Evolutionary conservation across 73 alveolate genomes (phyloP), one percentile per base, ranked within the genome.

Genomic region (Uronychia setigera): DNA sequence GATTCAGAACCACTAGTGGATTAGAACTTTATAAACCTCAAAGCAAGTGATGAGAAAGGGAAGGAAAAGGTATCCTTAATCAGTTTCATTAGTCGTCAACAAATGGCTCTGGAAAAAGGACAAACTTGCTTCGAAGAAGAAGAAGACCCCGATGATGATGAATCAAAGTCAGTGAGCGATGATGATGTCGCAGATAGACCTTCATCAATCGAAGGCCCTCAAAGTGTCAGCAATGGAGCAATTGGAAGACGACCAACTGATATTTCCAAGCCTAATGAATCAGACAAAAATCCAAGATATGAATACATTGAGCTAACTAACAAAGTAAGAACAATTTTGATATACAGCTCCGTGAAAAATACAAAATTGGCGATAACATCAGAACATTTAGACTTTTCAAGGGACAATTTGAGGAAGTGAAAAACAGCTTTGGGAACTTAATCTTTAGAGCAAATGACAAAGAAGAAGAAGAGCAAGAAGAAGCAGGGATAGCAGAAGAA

Each of bases 371-470:
- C 26, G 88, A 58, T 26, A 88, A 84, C 9, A 80, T 86, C 35
- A 67, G 46, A 1, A 83, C 74, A 1, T 86, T 35, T 67, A 79
- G 84, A 29, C 79, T 67, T 13, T 25, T 26, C 29, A 26, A 32
- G 34, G 92, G 92, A 26, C 32, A 46, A 58, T 86, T 32, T 78
- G 92, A 79, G 31, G 88, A 86, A 67, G 81, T 58, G n/a, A 46
- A 46, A 19, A 11, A 25, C n/a, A 29, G 26, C 80, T 59, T n/a
- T 79, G 58, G 75, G 77, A 78, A 32, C 60, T 67, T 67, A 30
- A 1, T 67, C 5, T 67, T 25, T 13, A 25, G 13, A 5, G 1
- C 29, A 84, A 58, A 26, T 13, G 74, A 67, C 32, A 67, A 67
- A 26, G 75, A 58, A 34, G 86, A 77, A 27, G 81, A 76, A 46